Evolutionary conservation across 139 green algal genomes (phyloP), one percentile per base, ranked within the genome.

Genomic region (Coccomyxa sp.): DNA sequence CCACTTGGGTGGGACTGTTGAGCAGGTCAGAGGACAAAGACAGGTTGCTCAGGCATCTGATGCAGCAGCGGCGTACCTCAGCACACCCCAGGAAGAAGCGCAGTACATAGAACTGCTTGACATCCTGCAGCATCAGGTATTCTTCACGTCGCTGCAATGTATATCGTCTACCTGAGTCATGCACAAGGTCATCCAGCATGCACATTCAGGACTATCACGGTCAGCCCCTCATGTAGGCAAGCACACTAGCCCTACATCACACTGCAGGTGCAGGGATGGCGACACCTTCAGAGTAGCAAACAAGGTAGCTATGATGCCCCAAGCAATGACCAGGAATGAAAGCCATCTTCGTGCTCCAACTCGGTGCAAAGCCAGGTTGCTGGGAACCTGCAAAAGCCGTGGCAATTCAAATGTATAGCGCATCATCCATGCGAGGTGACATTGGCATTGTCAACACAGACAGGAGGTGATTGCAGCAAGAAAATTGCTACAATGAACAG

Each of bases 21-120:
- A n/a, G n/a, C n/a, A n/a, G n/a, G n/a, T n/a, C n/a, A n/a, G n/a
- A n/a, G n/a, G n/a, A n/a, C n/a, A n/a, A n/a, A n/a, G n/a, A n/a
- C n/a, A n/a, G 80, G 79, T 86, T 64, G 54, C 69, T 79, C 41
- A 86, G 79, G 38, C 86, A 14, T 39, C 7, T 35, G 36, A 78
- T 8, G n/a, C n/a, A n/a, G n/a, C n/a, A n/a, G n/a, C n/a, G n/a
- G n/a, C n/a, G n/a, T 90, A 90, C 50, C 80, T 94, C 90, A n/a
- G 89, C 81, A 27, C 85, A 70, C 14, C 90, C 90, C 55, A 95
- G 88, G 75, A 87, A 44, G 41, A 95, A 81, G 24, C 91, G 82
- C 69, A 95, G 80, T 12, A 79, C 70, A 74, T 89, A 82, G 73
- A 94, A 94, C 5, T 64, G 50, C 27, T 18, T 18, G 18, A 64